A percentile compares a stretch with the other conserved stretches of the same genome.
These are phyloP conservation scores for Diddensiella caesifluorescens DNA, from an alignment of 805 yeast genomes.

Conservation along the genomic window DNA sequence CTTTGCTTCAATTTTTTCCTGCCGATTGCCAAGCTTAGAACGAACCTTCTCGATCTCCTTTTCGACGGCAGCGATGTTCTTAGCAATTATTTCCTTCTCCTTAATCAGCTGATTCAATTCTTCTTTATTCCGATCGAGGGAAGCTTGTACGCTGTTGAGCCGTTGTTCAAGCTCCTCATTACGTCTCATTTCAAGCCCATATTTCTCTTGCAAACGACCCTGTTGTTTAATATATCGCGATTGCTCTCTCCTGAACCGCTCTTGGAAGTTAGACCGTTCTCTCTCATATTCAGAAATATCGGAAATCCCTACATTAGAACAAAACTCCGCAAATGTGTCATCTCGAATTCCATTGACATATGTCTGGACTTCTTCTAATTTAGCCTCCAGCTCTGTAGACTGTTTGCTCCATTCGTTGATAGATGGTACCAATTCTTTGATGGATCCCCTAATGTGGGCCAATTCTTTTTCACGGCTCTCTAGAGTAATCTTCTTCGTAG, in stretches of 20 bases:
- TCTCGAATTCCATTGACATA: constrained; percentile 21
- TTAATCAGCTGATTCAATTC: constrained; percentile 34
- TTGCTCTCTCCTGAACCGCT: constrained; percentile 29
- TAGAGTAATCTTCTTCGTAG: constrained; percentile 26
- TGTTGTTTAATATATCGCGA: constrained; percentile 59
- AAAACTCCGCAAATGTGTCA: constrained; percentile 43
- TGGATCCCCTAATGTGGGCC: constrained; percentile 12
- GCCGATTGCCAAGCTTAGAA: constrained; percentile 12
- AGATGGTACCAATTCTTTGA: constrained; percentile 43
- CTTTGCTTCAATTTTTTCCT: constrained; percentile 8
- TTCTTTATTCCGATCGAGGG: constrained; percentile 37
- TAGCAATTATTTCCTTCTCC: constrained; percentile 36
- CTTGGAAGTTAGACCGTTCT: constrained; percentile 45
- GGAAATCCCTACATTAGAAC: constrained; percentile 47
- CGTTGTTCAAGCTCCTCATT: constrained; percentile 46
- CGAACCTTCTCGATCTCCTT: constrained; percentile 18
- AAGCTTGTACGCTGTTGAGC: constrained; percentile 32
- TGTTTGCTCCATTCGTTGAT: constrained; percentile 26
- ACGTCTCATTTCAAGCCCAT: constrained; percentile 61
- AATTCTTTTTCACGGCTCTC: constrained; percentile 30
- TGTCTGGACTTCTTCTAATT: constrained; percentile 5
- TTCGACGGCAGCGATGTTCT: constrained; percentile 33
- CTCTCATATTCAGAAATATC: constrained; percentile 64
- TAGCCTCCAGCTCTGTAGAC: constrained; percentile 4
- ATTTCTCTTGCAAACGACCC: constrained; percentile 52